A percentile compares a stretch with the other conserved stretches of the same genome.
Evolutionary conservation across 352 stramenopile species (phyloP).

Genomic region (Phytophthora fragariaefolia): DNA sequence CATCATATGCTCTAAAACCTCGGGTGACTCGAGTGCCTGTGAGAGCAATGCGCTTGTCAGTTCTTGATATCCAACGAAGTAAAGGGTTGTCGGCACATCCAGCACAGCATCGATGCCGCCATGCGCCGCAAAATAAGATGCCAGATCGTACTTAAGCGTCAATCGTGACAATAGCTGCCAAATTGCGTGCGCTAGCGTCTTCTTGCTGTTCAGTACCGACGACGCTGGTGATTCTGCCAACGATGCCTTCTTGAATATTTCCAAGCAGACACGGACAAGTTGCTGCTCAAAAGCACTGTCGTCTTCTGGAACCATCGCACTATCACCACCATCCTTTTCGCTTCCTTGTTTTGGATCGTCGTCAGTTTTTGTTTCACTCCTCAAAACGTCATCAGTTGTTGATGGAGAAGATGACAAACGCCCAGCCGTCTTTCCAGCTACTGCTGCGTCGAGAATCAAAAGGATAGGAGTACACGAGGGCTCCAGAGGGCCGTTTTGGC

Average conservation of each 20-base stretch:
- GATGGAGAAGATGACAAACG: constrained; percentile 11
- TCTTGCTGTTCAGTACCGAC: constrained; percentile 10
- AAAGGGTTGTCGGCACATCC: constrained; percentile 44
- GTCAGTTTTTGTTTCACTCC: constrained; percentile 18
- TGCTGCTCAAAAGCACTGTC: constrained; percentile 40
- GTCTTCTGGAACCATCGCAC: constrained; percentile 1
- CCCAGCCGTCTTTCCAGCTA: constrained; percentile 34
- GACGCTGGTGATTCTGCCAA: constrained; percentile 7
- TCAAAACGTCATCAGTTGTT: constrained; percentile 18
- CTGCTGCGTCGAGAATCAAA: constrained; percentile 71
- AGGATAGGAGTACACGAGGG: constrained; percentile 64
- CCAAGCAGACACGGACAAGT: constrained; percentile 48
- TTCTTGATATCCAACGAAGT: constrained; percentile 79
- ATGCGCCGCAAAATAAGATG: constrained; percentile 58
- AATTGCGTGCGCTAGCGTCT: constrained; percentile 63
- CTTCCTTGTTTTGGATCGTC: constrained; percentile 25
- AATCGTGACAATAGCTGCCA: constrained; percentile 76
- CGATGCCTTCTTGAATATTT: constrained; percentile 35
- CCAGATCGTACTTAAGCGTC: constrained; percentile 79
- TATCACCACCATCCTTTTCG: neutral
- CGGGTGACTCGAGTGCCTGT: constrained; percentile 80
- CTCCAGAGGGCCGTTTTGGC: constrained; percentile 22
- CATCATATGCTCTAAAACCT: constrained; percentile 88
- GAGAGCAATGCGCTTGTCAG: constrained; percentile 74
- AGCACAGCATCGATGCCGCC: constrained; percentile 71